Percentiles rank a stretch among this genome's conserved stretches.
phyloP scores from a whole-genome alignment of 1,284 basidiomycete species.

The Golubevia pallescens region DNA sequence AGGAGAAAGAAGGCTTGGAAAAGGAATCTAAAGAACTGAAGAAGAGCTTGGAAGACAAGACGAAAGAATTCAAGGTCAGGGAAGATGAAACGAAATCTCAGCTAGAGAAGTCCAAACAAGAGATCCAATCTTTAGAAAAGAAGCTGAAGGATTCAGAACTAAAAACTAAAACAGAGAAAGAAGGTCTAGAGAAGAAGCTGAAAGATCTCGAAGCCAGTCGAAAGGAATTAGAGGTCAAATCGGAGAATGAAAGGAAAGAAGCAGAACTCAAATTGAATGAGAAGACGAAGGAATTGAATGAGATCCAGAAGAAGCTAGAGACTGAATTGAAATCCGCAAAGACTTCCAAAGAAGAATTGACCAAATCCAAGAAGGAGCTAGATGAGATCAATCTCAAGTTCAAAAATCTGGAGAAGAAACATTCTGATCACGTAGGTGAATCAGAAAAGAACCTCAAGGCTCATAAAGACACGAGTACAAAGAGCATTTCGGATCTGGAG shows the following conservation, averaged over 20 bases:
- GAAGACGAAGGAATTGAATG: no score
- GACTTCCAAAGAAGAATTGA: conserved; percentile 14
- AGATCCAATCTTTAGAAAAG: no score
- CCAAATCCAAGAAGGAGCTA: conserved; percentile 12
- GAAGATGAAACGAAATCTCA: no score
- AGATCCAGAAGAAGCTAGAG: not conserved
- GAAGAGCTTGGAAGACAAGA: not conserved
- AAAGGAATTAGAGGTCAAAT: no score
- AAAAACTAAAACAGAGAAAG: no score
- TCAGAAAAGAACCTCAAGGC: no score
- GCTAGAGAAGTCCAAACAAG: no score
- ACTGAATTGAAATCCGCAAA: conserved; percentile 9
- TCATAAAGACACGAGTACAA: not conserved
- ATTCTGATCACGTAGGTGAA: not conserved
- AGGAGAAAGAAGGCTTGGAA: not conserved
- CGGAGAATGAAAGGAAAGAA: no score
- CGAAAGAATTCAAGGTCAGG: no score
- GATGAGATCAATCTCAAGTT: conserved; percentile 12
- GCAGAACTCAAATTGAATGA: no score
- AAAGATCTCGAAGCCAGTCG: not conserved
- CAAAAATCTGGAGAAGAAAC: conserved; percentile 18
- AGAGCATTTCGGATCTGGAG: not conserved
- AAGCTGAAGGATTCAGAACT: no score
- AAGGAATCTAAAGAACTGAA: not conserved
- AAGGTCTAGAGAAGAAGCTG: conserved; percentile 21